Conservation (phyloP, 345 rosid genomes). For the Citrus cavaleriei region DNA sequence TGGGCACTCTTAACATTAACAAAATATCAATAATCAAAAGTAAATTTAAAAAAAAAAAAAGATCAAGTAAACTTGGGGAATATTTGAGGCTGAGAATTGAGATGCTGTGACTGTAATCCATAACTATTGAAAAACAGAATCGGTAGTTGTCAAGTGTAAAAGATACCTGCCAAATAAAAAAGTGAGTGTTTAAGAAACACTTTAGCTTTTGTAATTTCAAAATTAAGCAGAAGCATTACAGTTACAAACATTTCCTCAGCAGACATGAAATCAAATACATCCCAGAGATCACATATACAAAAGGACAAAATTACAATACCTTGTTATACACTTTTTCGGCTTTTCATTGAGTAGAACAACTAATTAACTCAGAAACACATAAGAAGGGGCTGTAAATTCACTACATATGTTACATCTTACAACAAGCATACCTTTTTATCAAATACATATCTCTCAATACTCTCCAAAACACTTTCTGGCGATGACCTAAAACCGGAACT, state of each 20-base stretch:
- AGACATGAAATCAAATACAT: not conserved
- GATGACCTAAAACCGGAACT: slow-evolving; percentile 31
- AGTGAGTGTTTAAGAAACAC: too few species aligned
- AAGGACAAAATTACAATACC: not conserved
- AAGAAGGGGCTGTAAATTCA: not conserved
- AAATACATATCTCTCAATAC: slow-evolving; percentile 45
- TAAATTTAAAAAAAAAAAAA: not conserved
- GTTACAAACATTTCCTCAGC: not conserved
- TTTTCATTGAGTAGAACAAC: not conserved
- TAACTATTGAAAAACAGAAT: too few species aligned
- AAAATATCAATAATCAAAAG: too few species aligned
- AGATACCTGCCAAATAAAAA: too few species aligned
- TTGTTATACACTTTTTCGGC: not conserved
- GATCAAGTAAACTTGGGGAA: too few species aligned
- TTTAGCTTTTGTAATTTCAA: not conserved
- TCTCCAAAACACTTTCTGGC: slow-evolving; percentile 43
- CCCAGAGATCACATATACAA: not conserved
- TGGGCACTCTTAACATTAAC: not conserved
- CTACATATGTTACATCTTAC: not conserved
- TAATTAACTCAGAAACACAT: not conserved
- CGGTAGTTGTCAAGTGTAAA: not conserved
- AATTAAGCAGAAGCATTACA: not conserved
- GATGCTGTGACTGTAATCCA: too few species aligned
- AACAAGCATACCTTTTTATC: slow-evolving; percentile 39
- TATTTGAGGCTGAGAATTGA: too few species aligned